Evolutionary conservation across 257 asterid genomes (phyloP), one percentile per base, ranked within the genome.

Genomic region (Jaltomata sinuosa): DNA sequence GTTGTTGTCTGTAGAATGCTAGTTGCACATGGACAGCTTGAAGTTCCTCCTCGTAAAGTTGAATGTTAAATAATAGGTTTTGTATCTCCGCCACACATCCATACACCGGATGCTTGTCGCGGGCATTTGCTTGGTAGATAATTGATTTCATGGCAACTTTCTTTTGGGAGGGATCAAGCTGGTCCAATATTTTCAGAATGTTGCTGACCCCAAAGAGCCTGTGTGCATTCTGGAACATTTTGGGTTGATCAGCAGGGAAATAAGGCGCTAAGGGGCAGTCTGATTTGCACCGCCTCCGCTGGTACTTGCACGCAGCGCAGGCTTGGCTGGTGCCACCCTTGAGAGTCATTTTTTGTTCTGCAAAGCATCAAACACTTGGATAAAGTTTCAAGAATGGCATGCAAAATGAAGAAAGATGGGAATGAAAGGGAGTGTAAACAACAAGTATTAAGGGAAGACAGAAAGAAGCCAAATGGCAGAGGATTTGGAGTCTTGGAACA

Each of bases 281-380:
- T 3, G 94, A 84, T 6, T 85, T 90, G 91, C 99, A 95, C 79
- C 96, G 85, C 78, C 97, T 85, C 67, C 99, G 87, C 42, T 94
- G 99, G 85, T 91, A 95, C 91, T 93, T 95, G 87, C 99, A 95
- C 27, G 97, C 96, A 3, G 99, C 99, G 84, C 97, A 95, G 52
- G 99, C 99, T 82, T 93, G 96, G 89, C 96, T 93, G 84, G 94
- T 93, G 87, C 99, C 98, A 84, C 97, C 96, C 92, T 95, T 95
- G 2, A 94, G 87, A 85, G 97, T 95, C 99, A 95, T 94, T 21
- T 52, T 40, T 69, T 10, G 32, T 69, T 47, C 82, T 86, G 83
- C 83, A 74, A 79, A 52, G 18, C 50, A 59, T 50, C 79, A 84
- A 83, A 22, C 31, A 40, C 25, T 50, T 49, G 45, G n/a, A 78